A percentile compares a stretch with the other conserved stretches of the same genome.
These are phyloP conservation scores for Geotrichum fermentans DNA, from an alignment of 1,139 yeast species.

Conservation along the genomic window DNA sequence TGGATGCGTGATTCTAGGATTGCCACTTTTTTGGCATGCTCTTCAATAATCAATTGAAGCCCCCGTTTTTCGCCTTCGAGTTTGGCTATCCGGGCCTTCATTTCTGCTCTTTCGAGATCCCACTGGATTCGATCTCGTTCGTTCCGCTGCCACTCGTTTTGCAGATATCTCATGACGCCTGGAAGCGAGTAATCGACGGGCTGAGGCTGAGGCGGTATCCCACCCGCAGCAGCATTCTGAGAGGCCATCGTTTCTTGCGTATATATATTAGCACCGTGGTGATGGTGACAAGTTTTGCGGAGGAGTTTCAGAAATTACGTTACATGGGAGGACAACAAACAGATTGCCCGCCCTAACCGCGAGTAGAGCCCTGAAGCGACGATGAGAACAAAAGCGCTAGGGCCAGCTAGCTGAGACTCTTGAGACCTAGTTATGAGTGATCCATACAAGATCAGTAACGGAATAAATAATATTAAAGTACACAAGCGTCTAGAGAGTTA, in stretches of 20 bases:
- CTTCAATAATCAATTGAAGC: conserved; percentile 31
- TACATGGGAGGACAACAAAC: too few species aligned
- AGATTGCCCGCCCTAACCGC: too few species aligned
- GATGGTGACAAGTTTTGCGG: too few species aligned
- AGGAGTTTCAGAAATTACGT: too few species aligned
- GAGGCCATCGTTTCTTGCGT: too few species aligned
- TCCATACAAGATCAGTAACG: not conserved
- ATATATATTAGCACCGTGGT: too few species aligned
- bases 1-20: conserved; percentile 28
- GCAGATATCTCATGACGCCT: conserved; percentile 56
- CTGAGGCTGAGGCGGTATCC: conserved; percentile 18
- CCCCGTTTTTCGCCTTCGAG: conserved; percentile 41
- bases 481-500: not conserved
- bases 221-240: conserved; percentile 3
- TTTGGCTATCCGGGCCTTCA: conserved; percentile 44
- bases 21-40: conserved; percentile 31
- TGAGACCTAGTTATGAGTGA: not conserved
- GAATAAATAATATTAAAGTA: not conserved
- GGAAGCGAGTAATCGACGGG: conserved; percentile 37
- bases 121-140: conserved; percentile 54
- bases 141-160: conserved; percentile 52
- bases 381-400: not conserved
- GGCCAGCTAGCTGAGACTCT: not conserved
- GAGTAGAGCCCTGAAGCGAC: not conserved
- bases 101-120: conserved; percentile 52